These are phyloP conservation scores for Malus hybrid DNA, from an alignment of 331 rosid species.

Conservation along the genomic window DNA sequence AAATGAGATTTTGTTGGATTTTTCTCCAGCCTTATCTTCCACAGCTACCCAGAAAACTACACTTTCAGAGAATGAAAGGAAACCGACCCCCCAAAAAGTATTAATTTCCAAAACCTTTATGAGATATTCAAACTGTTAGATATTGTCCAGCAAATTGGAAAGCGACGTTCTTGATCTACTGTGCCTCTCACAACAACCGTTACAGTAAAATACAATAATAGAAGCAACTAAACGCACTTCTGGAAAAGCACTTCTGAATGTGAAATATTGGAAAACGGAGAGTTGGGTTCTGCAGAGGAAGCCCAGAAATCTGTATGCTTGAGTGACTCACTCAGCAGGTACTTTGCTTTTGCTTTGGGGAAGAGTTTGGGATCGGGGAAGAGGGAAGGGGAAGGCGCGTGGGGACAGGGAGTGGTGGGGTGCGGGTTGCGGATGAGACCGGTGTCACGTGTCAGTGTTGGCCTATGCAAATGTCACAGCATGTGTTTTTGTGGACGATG, in stretches of 20 bases:
- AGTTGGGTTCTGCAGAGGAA: not conserved
- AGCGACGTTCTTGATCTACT: slow-evolving; percentile 2
- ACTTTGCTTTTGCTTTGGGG: not conserved
- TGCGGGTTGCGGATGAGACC: slow-evolving; percentile 5
- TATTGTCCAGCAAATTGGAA: not conserved
- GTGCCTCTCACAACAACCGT: slow-evolving; percentile 4
- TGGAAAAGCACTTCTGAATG: not conserved
- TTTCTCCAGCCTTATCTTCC: slow-evolving; percentile 10
- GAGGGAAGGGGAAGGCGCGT: not conserved
- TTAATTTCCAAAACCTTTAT: not conserved
- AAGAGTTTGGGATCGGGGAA: not conserved
- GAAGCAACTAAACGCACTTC: not conserved
- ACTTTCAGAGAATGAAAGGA: not conserved
- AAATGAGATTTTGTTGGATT: not conserved
- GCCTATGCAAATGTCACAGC: not conserved
- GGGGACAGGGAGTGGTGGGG: not conserved
- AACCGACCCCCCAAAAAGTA: not conserved
- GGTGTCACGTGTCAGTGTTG: not conserved
- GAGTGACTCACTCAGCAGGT: not conserved
- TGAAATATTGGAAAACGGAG: not conserved
- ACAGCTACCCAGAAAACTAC: not conserved
- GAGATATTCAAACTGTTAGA: slow-evolving; percentile 5
- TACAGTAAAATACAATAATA: not conserved
- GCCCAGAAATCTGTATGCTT: not conserved
- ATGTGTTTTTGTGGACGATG: not conserved